phyloP scores from a whole-genome alignment of 2,329 filamentous ascomycete species.

The Arthroderma sp. region DNA sequence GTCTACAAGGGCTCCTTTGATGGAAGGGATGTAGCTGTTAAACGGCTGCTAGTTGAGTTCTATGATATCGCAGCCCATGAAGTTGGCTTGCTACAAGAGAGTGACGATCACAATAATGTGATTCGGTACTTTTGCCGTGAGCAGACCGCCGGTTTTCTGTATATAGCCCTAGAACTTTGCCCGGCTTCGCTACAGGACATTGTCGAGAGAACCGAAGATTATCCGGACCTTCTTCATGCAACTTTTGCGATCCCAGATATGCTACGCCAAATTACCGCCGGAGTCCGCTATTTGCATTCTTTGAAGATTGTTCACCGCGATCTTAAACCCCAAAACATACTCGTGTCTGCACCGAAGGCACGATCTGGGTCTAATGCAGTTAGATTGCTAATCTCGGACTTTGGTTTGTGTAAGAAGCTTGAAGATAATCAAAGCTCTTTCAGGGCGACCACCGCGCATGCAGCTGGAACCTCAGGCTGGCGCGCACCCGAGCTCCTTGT shows the following conservation, averaged over 20 bases:
- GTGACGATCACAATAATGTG: slow-evolving; percentile 90
- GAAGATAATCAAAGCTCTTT: slow-evolving; percentile 91
- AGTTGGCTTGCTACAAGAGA: slow-evolving; percentile 77
- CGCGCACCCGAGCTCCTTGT: slow-evolving; percentile 86
- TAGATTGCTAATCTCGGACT: slow-evolving; percentile 91
- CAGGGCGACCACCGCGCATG: slow-evolving; percentile 84
- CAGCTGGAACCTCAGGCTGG: slow-evolving; percentile 89
- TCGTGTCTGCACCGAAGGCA: slow-evolving; percentile 55
- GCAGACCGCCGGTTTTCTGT: slow-evolving; percentile 76
- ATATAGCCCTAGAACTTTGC: slow-evolving; percentile 90
- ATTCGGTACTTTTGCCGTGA: slow-evolving; percentile 94
- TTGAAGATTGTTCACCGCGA: slow-evolving; percentile 94
- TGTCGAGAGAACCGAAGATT: slow-evolving; percentile 58
- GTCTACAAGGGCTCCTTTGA: slow-evolving; percentile 94
- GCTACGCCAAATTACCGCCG: slow-evolving; percentile 78
- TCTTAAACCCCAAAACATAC: slow-evolving; percentile 93
- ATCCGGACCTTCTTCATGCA: slow-evolving; percentile 49
- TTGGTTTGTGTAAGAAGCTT: slow-evolving; percentile 92
- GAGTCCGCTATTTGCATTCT: slow-evolving; percentile 76
- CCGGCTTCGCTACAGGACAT: slow-evolving; percentile 88
- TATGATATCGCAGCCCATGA: slow-evolving; percentile 93
- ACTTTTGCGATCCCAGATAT: slow-evolving; percentile 65
- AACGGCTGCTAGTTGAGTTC: slow-evolving; percentile 91
- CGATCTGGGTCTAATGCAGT: slow-evolving; percentile 45
- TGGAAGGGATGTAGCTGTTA: slow-evolving; percentile 83